Base-by-base conservation (phyloP, 495 filamentous ascomycete genomes). In the Penicillium psychrofluorescens region DNA sequence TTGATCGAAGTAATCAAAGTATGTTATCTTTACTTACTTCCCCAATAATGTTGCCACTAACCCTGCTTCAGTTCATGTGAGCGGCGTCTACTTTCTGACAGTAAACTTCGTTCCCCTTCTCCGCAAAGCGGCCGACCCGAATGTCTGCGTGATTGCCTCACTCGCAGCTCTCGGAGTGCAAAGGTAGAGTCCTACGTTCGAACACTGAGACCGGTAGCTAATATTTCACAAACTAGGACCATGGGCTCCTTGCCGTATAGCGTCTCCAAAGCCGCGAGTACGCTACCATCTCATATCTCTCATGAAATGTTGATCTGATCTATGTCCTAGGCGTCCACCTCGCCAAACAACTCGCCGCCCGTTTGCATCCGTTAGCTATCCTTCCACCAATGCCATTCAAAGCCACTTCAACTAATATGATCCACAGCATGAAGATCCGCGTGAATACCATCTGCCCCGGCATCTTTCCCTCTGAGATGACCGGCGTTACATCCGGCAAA, bases 361-460 rank as follows among this genome's bases (percentile, higher is more conserved):
- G 51, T 15, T 30, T 54, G 7, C 51, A 50, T 30, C 51, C 51
- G 51, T 54, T 16, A 41, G 51, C 38, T 11, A 12, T 12, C 6
- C 28, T 7, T 38, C 3, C 22, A 22, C 22, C 22, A 4, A 22
- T 22, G 0, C 22, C 22, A 6, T 22, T 4, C 22, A 22, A 22
- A 22, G 0, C 22, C 22, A 22, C 22, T 4, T 4, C 22, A 3
- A 28, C 15, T 8, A 39, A 27, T 29, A 9, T 3, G 1, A 12
- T 28, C 14, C 7, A 8, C 8, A 40, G 44, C 8, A 35, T 73
- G 29, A 71, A 70, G 42, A 58, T 71, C 44, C 38, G 63, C 11
- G 47, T 66, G 33, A 67, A 67, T 43, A 58, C 50, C 33, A 76
- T 77, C 38, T 67, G 68, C 6, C 73, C 73, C 9, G 63, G 68